A percentile compares a stretch with the other conserved stretches of the same genome.
Conservation (phyloP, 2,329 filamentous ascomycete species). For the Biscogniauxia sp. region DNA sequence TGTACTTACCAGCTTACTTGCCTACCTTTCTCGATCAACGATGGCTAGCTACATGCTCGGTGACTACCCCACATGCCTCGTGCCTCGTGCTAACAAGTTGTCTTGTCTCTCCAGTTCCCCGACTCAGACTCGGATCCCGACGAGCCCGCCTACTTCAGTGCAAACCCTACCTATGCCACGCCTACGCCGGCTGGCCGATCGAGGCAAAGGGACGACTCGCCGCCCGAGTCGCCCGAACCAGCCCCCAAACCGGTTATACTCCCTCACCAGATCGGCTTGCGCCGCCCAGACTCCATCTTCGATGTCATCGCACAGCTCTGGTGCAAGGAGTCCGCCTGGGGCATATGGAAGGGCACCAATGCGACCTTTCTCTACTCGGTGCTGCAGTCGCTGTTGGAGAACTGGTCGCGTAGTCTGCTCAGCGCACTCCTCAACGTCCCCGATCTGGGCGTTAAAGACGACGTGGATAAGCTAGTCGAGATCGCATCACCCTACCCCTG, state of each 20-base stretch:
- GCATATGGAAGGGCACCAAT: constrained; percentile 93
- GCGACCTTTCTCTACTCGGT: constrained; percentile 89
- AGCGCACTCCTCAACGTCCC: constrained; percentile 88
- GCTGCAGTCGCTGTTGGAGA: constrained; percentile 81
- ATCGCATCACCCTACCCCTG: constrained; percentile 78
- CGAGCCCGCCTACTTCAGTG: constrained; percentile 82
- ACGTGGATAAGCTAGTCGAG: constrained; percentile 71
- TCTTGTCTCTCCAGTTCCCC: constrained; percentile 20
- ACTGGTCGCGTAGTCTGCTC: constrained; percentile 88
- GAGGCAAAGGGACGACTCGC: constrained; percentile 31
- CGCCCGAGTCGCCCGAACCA: constrained; percentile 33
- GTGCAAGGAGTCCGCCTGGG: constrained; percentile 84
- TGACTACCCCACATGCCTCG: neutral
- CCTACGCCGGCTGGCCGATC: constrained; percentile 47
- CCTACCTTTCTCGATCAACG: too few species aligned
- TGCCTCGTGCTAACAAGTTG: constrained; percentile 13
- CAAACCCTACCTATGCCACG: constrained; percentile 51
- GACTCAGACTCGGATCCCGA: constrained; percentile 72
- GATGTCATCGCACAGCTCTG: constrained; percentile 87
- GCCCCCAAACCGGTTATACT: constrained; percentile 36
- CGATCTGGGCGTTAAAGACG: constrained; percentile 73
- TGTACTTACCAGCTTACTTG: constrained; percentile 12
- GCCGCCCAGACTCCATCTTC: constrained; percentile 75
- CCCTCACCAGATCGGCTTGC: constrained; percentile 67
- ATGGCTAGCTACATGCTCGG: too few species aligned